Base-by-base conservation (phyloP, 2,329 filamentous ascomycete species). In the Pseudopithomyces chartarum region DNA sequence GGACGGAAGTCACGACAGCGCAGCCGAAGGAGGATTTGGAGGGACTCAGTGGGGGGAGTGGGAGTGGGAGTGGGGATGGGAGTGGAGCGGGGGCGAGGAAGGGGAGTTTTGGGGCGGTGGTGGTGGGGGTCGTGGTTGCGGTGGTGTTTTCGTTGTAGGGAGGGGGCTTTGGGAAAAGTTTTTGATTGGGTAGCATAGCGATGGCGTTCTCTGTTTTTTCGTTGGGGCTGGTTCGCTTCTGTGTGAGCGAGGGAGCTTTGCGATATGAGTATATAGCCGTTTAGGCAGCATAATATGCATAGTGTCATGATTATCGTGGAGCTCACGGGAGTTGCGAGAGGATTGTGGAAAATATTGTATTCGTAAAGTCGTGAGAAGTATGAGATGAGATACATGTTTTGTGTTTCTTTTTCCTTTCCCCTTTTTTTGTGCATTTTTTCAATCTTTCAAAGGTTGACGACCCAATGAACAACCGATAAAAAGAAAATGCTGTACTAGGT, bases 101-200 rank as follows among this genome's bases (percentile, higher is more conserved):
- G 15, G 67, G 68, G 0, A 71, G 61, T 43, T 1, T 73, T 13
- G 8, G 69, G 8, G 73, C 71, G 5, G 70, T 73, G 26, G 26
- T 29, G 26, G 26, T 29, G 26, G 26, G 26, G 26, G 4, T 29
- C 4, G 8, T 69, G 1, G 69, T 65, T 34, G 66, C 69, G 19
- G 62, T 75, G 49, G 59, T 57, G 1, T 68, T 75, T 54, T 65
- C 67, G 11, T 33, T 60, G 57, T 71, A 52, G 63, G 38, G 20
- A 17, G 17, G 33, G 36, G n/a, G 40, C 5, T 19, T 17, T 19
- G n/a, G n/a, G n/a, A 33, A 19, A 6, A 29, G 13, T 39, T 13
- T 32, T 53, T 56, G 34, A 38, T 5, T 33, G 36, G 8, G 12
- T 19, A 40, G 62, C 64, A 67, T 67, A 54, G 64, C 64, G 61